phyloP scores from a whole-genome alignment of 2,329 filamentous ascomycete species.

The Zopfia rhizophila region DNA sequence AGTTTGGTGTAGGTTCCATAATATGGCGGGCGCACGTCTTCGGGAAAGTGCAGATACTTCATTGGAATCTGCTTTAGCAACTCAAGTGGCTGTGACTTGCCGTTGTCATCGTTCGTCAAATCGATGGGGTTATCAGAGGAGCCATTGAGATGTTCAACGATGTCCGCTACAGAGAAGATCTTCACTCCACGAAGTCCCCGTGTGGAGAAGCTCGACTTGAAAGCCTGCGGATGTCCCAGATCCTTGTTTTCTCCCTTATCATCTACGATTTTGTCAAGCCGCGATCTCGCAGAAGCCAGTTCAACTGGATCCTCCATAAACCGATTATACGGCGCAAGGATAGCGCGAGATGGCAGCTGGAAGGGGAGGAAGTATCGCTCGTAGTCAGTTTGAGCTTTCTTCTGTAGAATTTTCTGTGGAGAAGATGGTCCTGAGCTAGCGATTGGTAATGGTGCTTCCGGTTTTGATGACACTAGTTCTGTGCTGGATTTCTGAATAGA shows the following conservation, averaged over 20 bases:
- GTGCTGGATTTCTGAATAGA: conserved; percentile 43
- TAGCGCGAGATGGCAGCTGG: conserved; percentile 77
- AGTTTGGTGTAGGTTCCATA: conserved; percentile 76
- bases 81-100: conserved; percentile 48
- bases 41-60: conserved; percentile 70
- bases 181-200: conserved; percentile 21
- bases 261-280: conserved; percentile 38
- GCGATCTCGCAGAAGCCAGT: conserved; percentile 36
- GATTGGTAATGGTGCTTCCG: conserved; percentile 27
- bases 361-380: conserved; percentile 82
- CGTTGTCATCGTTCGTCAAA: conserved; percentile 49
- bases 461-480: conserved; percentile 38
- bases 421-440: conserved; percentile 44
- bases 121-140: conserved; percentile 55
- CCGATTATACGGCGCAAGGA: conserved; percentile 67
- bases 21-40: conserved; percentile 74
- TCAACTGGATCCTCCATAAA: conserved; percentile 42
- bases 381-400: conserved; percentile 53
- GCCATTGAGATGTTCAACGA: conserved; percentile 58
- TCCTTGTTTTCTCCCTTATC: conserved; percentile 27
- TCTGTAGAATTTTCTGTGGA: conserved; percentile 43
- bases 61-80: conserved; percentile 67
- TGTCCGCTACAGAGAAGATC: conserved; percentile 41
- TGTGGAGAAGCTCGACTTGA: conserved; percentile 31
- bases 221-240: conserved; percentile 23